phyloP scores from a whole-genome alignment of 2,329 filamentous ascomycete genomes.

The Curvularia spicifera region DNA sequence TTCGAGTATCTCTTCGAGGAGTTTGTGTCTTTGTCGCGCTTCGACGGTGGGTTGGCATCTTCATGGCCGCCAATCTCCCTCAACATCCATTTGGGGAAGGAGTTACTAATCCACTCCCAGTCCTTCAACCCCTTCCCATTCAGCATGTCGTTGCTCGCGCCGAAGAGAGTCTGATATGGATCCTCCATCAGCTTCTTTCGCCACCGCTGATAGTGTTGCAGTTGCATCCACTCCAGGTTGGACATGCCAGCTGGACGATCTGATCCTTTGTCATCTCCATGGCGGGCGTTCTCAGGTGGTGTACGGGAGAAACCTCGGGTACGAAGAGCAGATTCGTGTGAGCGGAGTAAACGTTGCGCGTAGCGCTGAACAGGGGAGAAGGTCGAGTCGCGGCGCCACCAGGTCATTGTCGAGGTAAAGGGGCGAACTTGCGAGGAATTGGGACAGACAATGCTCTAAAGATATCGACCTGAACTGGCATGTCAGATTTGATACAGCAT shows the following conservation, averaged over 20 bases:
- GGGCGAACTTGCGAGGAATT: not conserved
- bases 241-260: constrained; percentile 34
- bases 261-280: constrained; percentile 29
- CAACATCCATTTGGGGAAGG: constrained; percentile 43
- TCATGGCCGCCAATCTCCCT: constrained; percentile 32
- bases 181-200: constrained; percentile 46
- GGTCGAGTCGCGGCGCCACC: constrained; percentile 42
- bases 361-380: constrained; percentile 35
- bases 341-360: constrained; percentile 30
- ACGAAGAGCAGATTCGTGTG: constrained; percentile 33
- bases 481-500: not conserved
- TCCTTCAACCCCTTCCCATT: constrained; percentile 40
- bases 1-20: constrained; percentile 19
- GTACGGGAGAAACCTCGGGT: constrained; percentile 41
- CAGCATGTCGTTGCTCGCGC: constrained; percentile 47
- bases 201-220: constrained; percentile 40
- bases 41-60: not conserved
- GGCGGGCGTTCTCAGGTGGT: constrained; percentile 23
- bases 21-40: not conserved
- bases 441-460: not conserved
- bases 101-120: constrained; percentile 41
- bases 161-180: constrained; percentile 54
- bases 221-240: constrained; percentile 40
- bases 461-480: not conserved
- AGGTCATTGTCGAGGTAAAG: constrained; percentile 25